Base-by-base conservation (phyloP, 495 filamentous ascomycete species). In the Xylaria palmicola region DNA sequence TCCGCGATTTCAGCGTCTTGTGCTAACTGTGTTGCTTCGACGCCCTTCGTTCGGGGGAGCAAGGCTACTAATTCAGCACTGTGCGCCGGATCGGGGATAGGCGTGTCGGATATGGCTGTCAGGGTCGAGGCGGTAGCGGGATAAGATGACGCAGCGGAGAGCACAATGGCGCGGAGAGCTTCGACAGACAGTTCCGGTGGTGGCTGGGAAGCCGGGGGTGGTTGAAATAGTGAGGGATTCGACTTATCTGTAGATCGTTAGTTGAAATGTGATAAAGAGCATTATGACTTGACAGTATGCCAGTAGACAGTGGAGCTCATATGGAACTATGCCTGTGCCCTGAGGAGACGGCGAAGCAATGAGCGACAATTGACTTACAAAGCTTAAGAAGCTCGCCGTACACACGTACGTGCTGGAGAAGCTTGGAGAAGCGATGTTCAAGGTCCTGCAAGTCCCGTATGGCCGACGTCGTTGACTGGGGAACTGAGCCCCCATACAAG, bases 111-210 rank as follows among this genome's bases (percentile, higher is more conserved):
- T 17, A 93, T 85, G 1, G 89, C 88, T n/a, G 87, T 88, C 7
- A 96, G 83, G 8, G 86, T 86, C 0, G 92, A 96, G 6, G 88
- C 86, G 0, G 88, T 91, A 20, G 87, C 82, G 17, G 88, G 88
- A 74, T 89, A 96, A 2, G 84, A 80, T 13, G 89, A 81, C 0
- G 90, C 89, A 44, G 87, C 86, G 27, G 91, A 83, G 22, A 94
- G 83, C 32, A 97, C 79, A 8, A 91, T 89, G 15, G 90, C 85
- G 55, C 86, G 72, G 9, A 85, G 74, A 3, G 76, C 72, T 41
- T 84, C 72, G 17, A 69, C 56, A 32, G 73, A 57, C 24, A 81
- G 74, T 26, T 76, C 71, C 3, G 74, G 75, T 10, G 82, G 78
- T 4, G 74, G 73, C 37, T 70, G 55, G 15, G 68, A 62, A n/a